Evolutionary conservation across 192 early-diverging fungal species (phyloP), one percentile per base, ranked within the genome.

Genomic region (Chytriomyces hyalinus): DNA sequence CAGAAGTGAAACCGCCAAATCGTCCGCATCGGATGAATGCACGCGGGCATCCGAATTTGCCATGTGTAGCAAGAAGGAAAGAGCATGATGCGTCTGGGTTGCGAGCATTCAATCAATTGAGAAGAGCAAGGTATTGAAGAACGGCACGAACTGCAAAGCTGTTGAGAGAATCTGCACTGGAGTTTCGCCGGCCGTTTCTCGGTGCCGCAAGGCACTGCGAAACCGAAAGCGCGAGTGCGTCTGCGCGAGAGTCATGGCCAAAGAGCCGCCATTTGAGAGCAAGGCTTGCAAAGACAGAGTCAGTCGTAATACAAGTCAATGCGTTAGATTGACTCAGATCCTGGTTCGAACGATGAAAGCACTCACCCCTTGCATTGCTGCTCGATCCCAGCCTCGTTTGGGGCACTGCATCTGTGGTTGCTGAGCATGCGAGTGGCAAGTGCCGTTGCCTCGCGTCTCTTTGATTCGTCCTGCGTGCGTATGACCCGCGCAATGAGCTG

Each of bases 251-350:
- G 8, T 53, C n/a, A 6, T 46, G 28, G 17, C 71, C 71, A 73
- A 73, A 73, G 15, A 73, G 26, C 8, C 62, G 59, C 71, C 71
- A 73, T n/a, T 73, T 73, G 15, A 49, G 24, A n/a, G 53, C 53
- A 8, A 73, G 53, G 6, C 71, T 73, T 13, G 53, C 20, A 36
- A 57, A 57, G 53, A 57, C 20, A 20, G 20, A 20, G 22, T 65
- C 11, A 22, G 11, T 65, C 17, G 1, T 4, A 60, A 60, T 60
- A n/a, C 15, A 1, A 60, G 17, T 60, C 57, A 60, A 17, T 17
- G 15, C 15, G 15, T 22, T 1, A 60, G 4, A 60, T 17, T 36
- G 36, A 36, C 36, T 36, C 36, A 36, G 36, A 36, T 36, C 36
- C 36, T 36, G 36, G 3, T 20, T 28, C 11, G 6, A 22, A 3